phyloP scores from a whole-genome alignment of 1,139 yeast species.

The Lodderomyces oxycetoniae region DNA sequence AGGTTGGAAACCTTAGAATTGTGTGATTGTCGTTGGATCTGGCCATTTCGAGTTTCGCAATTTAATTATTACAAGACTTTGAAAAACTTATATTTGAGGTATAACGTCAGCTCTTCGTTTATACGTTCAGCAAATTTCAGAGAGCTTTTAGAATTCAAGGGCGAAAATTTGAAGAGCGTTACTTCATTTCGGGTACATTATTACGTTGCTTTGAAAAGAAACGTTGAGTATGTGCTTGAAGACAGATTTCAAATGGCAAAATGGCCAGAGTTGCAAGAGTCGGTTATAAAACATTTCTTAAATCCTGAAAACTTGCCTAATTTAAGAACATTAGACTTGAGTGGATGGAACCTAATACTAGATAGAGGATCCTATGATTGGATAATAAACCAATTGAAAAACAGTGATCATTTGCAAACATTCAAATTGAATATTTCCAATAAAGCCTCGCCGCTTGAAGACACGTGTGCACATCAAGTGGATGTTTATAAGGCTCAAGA shows the following conservation, averaged over 20 bases:
- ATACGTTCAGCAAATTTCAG: slow-evolving; percentile 1
- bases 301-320: neutral
- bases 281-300: neutral
- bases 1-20: slow-evolving; percentile 17
- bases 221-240: no score
- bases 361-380: no score
- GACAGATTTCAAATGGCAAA: neutral
- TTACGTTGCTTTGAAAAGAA: no score
- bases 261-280: neutral
- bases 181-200: no score
- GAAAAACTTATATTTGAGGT: neutral
- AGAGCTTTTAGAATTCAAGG: slow-evolving; percentile 1
- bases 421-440: no score
- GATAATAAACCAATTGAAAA: no score
- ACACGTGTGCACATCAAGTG: no score
- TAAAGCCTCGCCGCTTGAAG: no score
- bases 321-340: neutral
- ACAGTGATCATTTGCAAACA: no score
- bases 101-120: neutral
- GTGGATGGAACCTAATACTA: slow-evolving; percentile 1
- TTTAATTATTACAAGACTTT: slow-evolving; percentile 24
- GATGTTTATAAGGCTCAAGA: no score
- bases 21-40: slow-evolving; percentile 42
- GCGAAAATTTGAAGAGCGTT: slow-evolving; percentile 1
- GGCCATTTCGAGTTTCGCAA: slow-evolving; percentile 34